Evolutionary conservation across 2,329 filamentous ascomycete species (phyloP), one percentile per base, ranked within the genome.

Genomic region (Microdochium trichocladiopsis): DNA sequence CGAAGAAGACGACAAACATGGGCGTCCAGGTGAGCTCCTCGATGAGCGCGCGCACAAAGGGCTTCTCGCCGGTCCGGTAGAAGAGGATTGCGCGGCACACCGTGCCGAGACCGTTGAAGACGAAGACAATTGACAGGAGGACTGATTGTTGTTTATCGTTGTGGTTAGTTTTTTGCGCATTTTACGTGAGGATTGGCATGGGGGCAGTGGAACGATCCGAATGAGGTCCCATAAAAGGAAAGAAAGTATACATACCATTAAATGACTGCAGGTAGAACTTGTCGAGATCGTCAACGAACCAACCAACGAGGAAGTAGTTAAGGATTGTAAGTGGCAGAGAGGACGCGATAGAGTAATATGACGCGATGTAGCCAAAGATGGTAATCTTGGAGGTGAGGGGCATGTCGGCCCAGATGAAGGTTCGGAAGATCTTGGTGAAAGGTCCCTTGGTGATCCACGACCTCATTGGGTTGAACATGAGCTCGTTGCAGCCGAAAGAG

Each of bases 11-110:
- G 43, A 66, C 69, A 57, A 78, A 69, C 57, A 85, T 74, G 2
- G 78, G 77, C 18, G 81, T 75, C 82, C 82, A 86, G 59, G 81
- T 83, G 61, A 84, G 68, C 61, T 84, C 86, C 59, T 80, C 75
- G 52, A 74, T 61, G 14, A 84, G 55, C 53, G 53, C 52, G 16
- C 62, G 58, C 47, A 83, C 62, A 25, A 86, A 71, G 2, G 67
- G 67, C 53, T 72, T 68, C 60, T 84, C 78, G 48, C 75, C 75
- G 31, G 80, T 74, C 43, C 84, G 76, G 66, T 87, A 86, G 31
- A 84, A 78, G 47, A 86, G 73, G 22, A 84, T 68, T 2, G 83
- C 84, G 9, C 88, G 73, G 14, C 80, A 68, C 50, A 86, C 52
- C 61, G 84, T 84, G 16, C 82, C 82, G 4, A 85, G 67, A 3